These are phyloP conservation scores for Prillingera fragicola DNA, from an alignment of 1,284 basidiomycete genomes.

Conservation along the genomic window DNA sequence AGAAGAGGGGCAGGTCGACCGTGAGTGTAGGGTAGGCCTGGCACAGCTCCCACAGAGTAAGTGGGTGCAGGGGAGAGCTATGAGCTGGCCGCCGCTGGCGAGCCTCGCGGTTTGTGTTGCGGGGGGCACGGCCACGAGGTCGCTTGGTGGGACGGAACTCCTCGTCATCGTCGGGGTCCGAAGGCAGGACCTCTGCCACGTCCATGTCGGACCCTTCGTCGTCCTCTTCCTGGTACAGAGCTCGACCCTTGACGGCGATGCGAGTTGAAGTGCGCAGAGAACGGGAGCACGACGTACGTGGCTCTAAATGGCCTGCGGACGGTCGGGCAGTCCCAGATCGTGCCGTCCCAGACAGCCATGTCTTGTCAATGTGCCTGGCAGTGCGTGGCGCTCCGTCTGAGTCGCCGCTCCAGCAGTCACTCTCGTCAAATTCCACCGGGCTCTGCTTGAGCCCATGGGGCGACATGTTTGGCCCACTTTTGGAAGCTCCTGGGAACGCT, in stretches of 20 bases:
- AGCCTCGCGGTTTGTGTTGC: background rate
- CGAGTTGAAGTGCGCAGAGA: slow-evolving; percentile 33
- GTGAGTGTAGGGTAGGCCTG: slow-evolving; percentile 36
- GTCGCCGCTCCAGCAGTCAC: too few species aligned
- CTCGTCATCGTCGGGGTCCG: slow-evolving; percentile 31
- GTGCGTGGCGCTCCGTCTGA: too few species aligned
- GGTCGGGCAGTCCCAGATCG: too few species aligned
- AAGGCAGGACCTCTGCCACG: slow-evolving; percentile 13
- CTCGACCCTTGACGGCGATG: slow-evolving; percentile 36
- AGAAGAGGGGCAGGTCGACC: slow-evolving; percentile 44
- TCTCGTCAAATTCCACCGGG: too few species aligned
- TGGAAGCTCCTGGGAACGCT: too few species aligned
- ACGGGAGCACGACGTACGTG: background rate
- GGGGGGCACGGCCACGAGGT: background rate
- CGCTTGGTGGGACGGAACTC: slow-evolving; percentile 35
- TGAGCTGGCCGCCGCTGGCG: background rate
- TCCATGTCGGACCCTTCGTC: slow-evolving; percentile 20
- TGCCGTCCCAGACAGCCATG: too few species aligned
- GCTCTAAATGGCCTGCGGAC: too few species aligned
- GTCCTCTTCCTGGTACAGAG: slow-evolving; percentile 39
- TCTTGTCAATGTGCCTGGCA: too few species aligned
- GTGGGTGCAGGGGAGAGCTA: background rate
- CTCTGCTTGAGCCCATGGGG: too few species aligned
- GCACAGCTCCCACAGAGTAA: slow-evolving; percentile 33
- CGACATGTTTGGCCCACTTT: too few species aligned